These are phyloP conservation scores for Smithsoniella earleae DNA, from an alignment of 163 green algal genomes.

Conservation along the genomic window DNA sequence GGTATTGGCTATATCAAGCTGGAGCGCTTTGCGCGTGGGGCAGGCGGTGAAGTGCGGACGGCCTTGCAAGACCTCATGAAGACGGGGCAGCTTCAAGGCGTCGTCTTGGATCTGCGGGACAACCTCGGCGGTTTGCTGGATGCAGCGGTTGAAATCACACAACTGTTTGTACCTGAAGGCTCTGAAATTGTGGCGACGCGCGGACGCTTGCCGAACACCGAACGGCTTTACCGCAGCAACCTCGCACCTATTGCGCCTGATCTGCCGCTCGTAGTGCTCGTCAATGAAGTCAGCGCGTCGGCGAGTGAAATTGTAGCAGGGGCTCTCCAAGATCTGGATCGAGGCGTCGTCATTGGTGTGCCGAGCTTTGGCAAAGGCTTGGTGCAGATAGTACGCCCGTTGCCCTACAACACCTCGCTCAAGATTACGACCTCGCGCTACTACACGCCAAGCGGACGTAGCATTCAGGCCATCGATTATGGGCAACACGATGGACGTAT, in stretches of 20 bases:
- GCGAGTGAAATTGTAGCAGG: constrained; percentile 85
- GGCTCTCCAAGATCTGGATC: constrained; percentile 87
- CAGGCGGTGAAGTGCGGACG: no score
- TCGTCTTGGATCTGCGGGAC: constrained; percentile 88
- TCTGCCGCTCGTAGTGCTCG: constrained; percentile 63
- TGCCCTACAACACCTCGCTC: not conserved
- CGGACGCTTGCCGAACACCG: not conserved
- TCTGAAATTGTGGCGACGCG: not conserved
- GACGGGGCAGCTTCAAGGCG: no score
- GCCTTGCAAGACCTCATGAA: no score
- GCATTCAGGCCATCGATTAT: no score
- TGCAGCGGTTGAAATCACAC: constrained; percentile 81
- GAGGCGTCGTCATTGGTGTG: constrained; percentile 71
- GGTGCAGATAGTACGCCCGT: not conserved
- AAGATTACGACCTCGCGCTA: not conserved
- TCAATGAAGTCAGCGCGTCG: constrained; percentile 80
- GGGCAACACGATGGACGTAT: no score
- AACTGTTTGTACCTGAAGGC: constrained; percentile 71
- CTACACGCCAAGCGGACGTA: not conserved
- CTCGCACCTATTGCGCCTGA: not conserved
- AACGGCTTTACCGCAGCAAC: not conserved
- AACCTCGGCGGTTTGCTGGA: constrained; percentile 89
- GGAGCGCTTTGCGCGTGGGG: no score
- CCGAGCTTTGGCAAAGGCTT: constrained; percentile 15
- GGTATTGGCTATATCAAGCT: no score